Base-by-base conservation (phyloP, 441 rosid genomes). In the Theobroma grandiflorum region DNA sequence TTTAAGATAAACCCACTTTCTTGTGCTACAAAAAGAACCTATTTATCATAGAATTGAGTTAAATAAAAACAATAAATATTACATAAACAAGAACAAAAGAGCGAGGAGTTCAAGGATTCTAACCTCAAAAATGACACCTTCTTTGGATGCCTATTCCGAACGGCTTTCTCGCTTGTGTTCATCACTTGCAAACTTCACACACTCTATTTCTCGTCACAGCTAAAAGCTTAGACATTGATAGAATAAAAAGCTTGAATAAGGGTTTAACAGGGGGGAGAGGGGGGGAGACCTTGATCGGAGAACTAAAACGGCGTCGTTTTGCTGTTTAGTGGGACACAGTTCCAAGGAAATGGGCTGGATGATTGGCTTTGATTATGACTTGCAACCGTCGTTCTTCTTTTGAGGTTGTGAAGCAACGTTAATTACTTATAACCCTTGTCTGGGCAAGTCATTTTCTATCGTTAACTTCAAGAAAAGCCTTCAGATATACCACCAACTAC, bases 1-100 rank as follows among this genome's bases (percentile, higher is more conserved):
- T 81, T 78, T 70, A 20, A 84, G 37, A 66, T 10, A 74, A 70
- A 81, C 71, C 83, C 81, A 80, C 76, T 84, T 84, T 81, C 61
- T 75, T 67, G 78, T 5, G 26, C 78, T 80, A 84, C 72, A 78
- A 64, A 20, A 81, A 40, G 53, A 75, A 64, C 83, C 85, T 78
- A 77, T 50, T 53, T 74, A 35, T 18, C 64, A 50, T 38, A 20
- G 52, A 73, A 58, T 35, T 37, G 68, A 69, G 76, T 65, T 22
- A 18, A 38, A 26, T 26, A 26, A 72, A 15, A 58, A 38, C n/a
- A 8, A 77, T 70, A 74, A 50, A 22, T 22, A 14, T 4, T 33
- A 49, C 33, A 47, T 47, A 42, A 42, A 63, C 40, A 45, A 71
- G 38, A 20, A 55, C 63, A 37, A 16, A 11, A 74, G 20, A 11